Percentiles rank a stretch among this genome's conserved stretches.
Conservation (phyloP, 164 flowering plant genomes). For the Magnolia changhungtana region DNA sequence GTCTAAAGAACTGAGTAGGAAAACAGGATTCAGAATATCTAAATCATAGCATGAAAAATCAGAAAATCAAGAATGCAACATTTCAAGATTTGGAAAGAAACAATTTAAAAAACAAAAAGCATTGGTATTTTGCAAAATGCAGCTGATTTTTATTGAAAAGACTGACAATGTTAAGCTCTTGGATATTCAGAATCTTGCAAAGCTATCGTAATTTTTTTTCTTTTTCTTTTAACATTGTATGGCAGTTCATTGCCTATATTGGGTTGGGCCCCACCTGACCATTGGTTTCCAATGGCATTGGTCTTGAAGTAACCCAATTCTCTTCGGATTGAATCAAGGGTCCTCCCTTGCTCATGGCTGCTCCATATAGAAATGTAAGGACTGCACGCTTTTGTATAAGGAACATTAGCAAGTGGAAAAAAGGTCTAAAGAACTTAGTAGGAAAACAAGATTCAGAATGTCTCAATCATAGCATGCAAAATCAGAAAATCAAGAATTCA, state of each 20-base stretch:
- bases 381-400: slow-evolving; percentile 36
- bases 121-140: not conserved
- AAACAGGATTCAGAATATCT: not conserved
- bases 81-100: no score
- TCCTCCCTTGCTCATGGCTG: slow-evolving; percentile 68
- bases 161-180: not conserved
- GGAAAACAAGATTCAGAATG: not conserved
- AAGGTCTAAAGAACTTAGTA: not conserved
- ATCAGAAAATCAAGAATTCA: not conserved
- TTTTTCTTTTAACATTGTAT: no score
- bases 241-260: slow-evolving; percentile 11
- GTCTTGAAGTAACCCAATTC: slow-evolving; percentile 65
- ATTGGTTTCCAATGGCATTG: slow-evolving; percentile 52
- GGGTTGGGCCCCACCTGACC: slow-evolving; percentile 57
- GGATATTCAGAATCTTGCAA: not conserved
- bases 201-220: no score
- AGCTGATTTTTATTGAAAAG: not conserved
- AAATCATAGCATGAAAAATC: not conserved
- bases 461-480: not conserved
- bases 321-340: slow-evolving; percentile 55
- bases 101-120: not conserved
- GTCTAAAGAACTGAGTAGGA: not conserved
- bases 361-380: slow-evolving; percentile 64
- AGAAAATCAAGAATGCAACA: not conserved
- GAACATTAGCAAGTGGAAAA: not conserved